Percentiles rank a stretch among this genome's conserved stretches.
Evolutionary conservation across 2,329 filamentous ascomycete species (phyloP).

Genomic region (Fusarium caatingaense): DNA sequence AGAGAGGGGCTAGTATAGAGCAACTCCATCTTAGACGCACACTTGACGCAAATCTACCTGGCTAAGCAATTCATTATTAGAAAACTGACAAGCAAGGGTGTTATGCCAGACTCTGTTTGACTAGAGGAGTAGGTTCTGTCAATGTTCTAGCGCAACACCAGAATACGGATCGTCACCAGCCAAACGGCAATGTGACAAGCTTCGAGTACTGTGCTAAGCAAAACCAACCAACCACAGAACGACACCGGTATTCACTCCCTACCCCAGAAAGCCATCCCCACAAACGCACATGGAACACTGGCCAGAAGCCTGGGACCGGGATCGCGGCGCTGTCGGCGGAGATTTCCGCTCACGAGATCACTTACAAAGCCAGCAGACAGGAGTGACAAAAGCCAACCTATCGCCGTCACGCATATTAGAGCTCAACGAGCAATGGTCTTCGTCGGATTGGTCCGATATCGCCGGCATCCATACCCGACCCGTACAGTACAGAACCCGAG

Average conservation of each 20-base stretch:
- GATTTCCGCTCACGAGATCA: conserved; percentile 37
- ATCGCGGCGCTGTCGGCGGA: conserved; percentile 18
- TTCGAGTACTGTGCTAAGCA: conserved; percentile 2
- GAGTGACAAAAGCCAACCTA: conserved; percentile 30
- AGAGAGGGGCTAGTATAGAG: not conserved
- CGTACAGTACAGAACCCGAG: conserved; percentile 16
- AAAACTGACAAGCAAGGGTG: not conserved
- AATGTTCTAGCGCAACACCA: not conserved
- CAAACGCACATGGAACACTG: conserved; percentile 11
- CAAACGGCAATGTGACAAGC: not conserved
- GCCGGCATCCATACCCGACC: conserved; percentile 23
- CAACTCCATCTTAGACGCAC: not conserved
- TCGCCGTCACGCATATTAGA: conserved; percentile 25
- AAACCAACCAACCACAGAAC: not conserved
- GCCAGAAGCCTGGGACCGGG: conserved; percentile 2
- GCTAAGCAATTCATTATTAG: not conserved
- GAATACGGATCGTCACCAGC: not conserved
- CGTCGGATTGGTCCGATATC: conserved; percentile 46
- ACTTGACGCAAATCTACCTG: not conserved
- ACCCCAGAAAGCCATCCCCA: conserved; percentile 28
- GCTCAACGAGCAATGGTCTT: conserved; percentile 30
- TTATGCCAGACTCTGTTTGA: not conserved
- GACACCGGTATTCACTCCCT: not conserved
- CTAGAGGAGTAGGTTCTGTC: not conserved
- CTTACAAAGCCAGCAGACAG: conserved; percentile 2